A percentile compares a stretch with the other conserved stretches of the same genome.
These are phyloP conservation scores for Phascolomyces articulosus DNA, from an alignment of 371 early-diverging fungal species.

Conservation along the genomic window DNA sequence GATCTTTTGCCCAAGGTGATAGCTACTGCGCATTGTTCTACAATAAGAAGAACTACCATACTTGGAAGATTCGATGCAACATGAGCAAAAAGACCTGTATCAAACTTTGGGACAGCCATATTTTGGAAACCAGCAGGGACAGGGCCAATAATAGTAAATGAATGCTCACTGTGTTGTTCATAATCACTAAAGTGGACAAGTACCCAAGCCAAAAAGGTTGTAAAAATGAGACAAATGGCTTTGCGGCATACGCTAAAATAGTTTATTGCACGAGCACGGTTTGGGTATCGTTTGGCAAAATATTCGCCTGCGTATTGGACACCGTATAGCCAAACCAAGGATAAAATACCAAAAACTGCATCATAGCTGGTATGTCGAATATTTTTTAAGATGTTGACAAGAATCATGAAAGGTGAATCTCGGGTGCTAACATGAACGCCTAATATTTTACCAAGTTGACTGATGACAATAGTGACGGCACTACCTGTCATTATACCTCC, in stretches of 20 bases:
- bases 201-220: conserved; percentile 71
- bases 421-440: conserved; percentile 75
- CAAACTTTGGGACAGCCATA: conserved; percentile 57
- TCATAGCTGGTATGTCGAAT: conserved; percentile 54
- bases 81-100: conserved; percentile 36
- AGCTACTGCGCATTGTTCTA: conserved; percentile 88
- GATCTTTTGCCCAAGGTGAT: conserved; percentile 78
- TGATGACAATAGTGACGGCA: conserved; percentile 77
- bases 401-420: conserved; percentile 55
- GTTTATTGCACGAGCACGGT: conserved; percentile 28
- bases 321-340: conserved; percentile 53
- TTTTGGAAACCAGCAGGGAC: conserved; percentile 75
- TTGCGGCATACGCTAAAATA: conserved; percentile 68
- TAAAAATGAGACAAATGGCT: conserved; percentile 74
- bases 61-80: conserved; percentile 62
- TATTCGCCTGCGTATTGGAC: conserved; percentile 37
- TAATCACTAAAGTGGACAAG: conserved; percentile 51
- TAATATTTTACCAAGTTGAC: conserved; percentile 75
- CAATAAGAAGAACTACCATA: conserved; percentile 72
- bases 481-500: conserved; percentile 79
- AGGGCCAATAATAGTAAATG: conserved; percentile 64
- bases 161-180: conserved; percentile 32
- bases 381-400: conserved; percentile 55
- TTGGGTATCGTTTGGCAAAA: conserved; percentile 42
- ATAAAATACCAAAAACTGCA: conserved; percentile 61